Percentiles rank a stretch among this genome's conserved stretches.
phyloP scores from a whole-genome alignment of 805 yeast genomes.

The Myxozyma kluyveri region DNA sequence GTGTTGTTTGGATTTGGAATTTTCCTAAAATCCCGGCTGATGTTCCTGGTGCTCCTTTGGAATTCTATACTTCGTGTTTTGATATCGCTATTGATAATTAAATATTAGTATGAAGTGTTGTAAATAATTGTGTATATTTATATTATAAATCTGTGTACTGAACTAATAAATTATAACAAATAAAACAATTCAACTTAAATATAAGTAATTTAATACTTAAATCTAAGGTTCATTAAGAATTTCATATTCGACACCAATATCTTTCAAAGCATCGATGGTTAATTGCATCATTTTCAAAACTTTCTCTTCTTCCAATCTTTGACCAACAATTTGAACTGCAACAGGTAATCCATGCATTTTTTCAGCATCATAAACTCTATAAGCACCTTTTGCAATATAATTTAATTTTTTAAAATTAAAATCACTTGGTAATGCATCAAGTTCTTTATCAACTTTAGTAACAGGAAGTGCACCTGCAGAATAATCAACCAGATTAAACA shows the following conservation, averaged over 20 bases:
- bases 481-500: conserved; percentile 56
- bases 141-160: too few relatives aligned
- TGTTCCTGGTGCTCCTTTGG: conserved; percentile 19
- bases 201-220: too few relatives aligned
- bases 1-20: conserved; percentile 31
- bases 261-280: conserved; percentile 39
- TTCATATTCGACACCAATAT: conserved; percentile 35
- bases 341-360: conserved; percentile 60
- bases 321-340: conserved; percentile 64
- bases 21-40: conserved; percentile 30
- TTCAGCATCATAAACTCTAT: conserved; percentile 49
- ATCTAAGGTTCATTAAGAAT: conserved; percentile 30
- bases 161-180: too few relatives aligned
- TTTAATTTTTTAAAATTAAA: conserved; percentile 37
- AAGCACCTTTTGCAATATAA: conserved; percentile 47
- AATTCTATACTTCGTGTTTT: conserved; percentile 29
- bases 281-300: conserved; percentile 49
- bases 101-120: too few relatives aligned
- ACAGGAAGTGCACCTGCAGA: conserved; percentile 59
- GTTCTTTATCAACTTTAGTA: conserved; percentile 48
- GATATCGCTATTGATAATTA: neutral
- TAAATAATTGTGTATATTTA: too few relatives aligned
- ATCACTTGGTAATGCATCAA: conserved; percentile 37
- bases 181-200: too few relatives aligned
- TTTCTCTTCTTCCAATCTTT: conserved; percentile 61